phyloP scores from a whole-genome alignment of 2,329 filamentous ascomycete genomes.

The Dactylellina parvicollis region DNA sequence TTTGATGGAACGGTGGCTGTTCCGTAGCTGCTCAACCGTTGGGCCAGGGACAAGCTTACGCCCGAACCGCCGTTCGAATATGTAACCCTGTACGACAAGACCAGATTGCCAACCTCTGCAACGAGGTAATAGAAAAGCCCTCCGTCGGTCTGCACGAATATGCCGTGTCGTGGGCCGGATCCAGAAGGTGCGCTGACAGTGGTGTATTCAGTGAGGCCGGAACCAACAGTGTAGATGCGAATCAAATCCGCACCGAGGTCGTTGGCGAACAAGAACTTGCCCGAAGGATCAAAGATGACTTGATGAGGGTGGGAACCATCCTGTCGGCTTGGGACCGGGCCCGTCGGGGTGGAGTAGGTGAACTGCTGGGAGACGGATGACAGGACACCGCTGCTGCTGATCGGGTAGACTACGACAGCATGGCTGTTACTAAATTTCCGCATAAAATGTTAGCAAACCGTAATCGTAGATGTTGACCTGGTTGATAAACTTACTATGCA shows the following conservation, averaged over 20 bases:
- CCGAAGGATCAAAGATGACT: slow-evolving; percentile 72
- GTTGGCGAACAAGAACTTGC: slow-evolving; percentile 70
- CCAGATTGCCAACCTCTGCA: slow-evolving; percentile 69
- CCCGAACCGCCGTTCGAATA: slow-evolving; percentile 63
- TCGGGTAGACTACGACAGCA: slow-evolving; percentile 19
- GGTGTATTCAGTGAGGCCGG: slow-evolving; percentile 62
- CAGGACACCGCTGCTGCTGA: slow-evolving; percentile 31
- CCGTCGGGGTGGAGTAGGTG: slow-evolving; percentile 22
- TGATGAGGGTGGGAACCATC: slow-evolving; percentile 72
- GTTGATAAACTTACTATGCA: slow-evolving; percentile 31
- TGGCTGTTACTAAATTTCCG: slow-evolving; percentile 11
- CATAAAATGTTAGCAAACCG: neutral
- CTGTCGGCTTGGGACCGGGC: slow-evolving; percentile 63
- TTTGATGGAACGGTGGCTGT: slow-evolving; percentile 37
- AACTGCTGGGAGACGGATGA: slow-evolving; percentile 24
- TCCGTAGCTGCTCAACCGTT: slow-evolving; percentile 63
- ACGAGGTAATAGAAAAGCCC: slow-evolving; percentile 72
- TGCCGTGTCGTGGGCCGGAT: slow-evolving; percentile 71
- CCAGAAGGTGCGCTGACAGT: slow-evolving; percentile 65
- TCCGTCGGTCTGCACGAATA: slow-evolving; percentile 30
- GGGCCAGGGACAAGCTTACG: slow-evolving; percentile 61
- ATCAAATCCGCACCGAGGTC: slow-evolving; percentile 74
- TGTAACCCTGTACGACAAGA: slow-evolving; percentile 68
- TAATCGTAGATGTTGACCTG: neutral
- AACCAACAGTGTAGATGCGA: slow-evolving; percentile 68